Conservation (phyloP, 345 rosid species). For the Cardamine chenopodiifolia region DNA sequence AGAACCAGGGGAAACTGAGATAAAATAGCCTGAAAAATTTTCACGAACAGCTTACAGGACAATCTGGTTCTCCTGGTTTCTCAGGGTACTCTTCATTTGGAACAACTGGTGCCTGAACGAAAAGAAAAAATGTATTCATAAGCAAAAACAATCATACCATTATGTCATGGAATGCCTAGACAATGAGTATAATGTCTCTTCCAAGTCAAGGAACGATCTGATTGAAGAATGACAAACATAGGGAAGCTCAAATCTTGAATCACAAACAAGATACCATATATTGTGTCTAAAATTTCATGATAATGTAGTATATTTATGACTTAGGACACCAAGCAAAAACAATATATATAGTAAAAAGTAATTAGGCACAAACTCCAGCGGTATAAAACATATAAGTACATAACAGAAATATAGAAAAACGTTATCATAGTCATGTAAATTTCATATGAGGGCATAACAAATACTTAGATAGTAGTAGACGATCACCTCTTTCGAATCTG, state of each 20-base stretch:
- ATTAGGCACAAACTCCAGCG: constrained; percentile 1
- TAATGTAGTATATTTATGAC: constrained; percentile 19
- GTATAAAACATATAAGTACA: constrained; percentile 31
- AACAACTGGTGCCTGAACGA: constrained; percentile 65
- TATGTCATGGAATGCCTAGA: constrained; percentile 29
- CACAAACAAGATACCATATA: constrained; percentile 22
- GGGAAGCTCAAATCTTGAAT: constrained; percentile 15
- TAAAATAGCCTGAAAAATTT: constrained; percentile 15
- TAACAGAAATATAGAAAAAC: constrained; percentile 20
- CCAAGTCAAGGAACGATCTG: constrained; percentile 27
- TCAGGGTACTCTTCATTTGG: constrained; percentile 68
- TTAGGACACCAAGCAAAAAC: constrained; percentile 31
- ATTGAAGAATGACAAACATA: constrained; percentile 23
- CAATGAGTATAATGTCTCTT: constrained; percentile 17
- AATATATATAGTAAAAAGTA: constrained; percentile 11
- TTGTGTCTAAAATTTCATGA: neutral
- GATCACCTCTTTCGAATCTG: constrained; percentile 99
- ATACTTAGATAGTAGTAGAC: constrained; percentile 60
- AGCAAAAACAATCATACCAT: constrained; percentile 12
- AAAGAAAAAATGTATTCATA: constrained; percentile 10
- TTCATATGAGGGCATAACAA: constrained; percentile 26
- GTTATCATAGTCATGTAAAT: constrained; percentile 21
- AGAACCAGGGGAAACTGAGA: constrained; percentile 28
- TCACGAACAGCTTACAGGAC: constrained; percentile 70
- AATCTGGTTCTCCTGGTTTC: constrained; percentile 90